Evolutionary conservation across 345 rosid genomes (phyloP), one percentile per base, ranked within the genome.

Genomic region (Salix arbutifolia): DNA sequence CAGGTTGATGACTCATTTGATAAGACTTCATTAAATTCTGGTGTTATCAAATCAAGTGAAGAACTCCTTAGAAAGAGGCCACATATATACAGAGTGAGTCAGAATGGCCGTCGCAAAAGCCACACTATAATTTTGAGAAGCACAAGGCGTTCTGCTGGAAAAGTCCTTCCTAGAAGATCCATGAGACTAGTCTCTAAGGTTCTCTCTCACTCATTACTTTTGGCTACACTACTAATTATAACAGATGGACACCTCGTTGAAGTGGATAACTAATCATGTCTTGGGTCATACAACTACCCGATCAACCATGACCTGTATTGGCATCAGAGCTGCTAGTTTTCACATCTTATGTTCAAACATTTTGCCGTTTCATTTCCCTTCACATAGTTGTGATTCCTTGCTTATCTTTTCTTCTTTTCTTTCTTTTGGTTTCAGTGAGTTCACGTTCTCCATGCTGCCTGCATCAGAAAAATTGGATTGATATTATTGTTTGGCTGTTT

Each of bases 151-250:
- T 77, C 72, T 30, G 26, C 75, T 66, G 79, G 70, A 65, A 79
- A 81, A 74, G 86, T 74, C 25, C 75, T 76, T 77, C 90, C 87
- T n/a, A 85, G 91, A 85, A 84, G 91, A 81, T 91, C 92, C 73
- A 84, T 46, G 84, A 86, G 88, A 78, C 90, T 87, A 74, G 85
- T 84, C 73, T 83, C 86, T 74, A 86, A 92, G 94, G 96, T 88
- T 70, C 61, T 58, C 60, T 69, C 74, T 79, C 56, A 65, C n/a
- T 16, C 72, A 46, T 77, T 50, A 13, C 60, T n/a, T 78, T 28
- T 71, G 40, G 33, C 28, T 21, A n/a, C 40, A 21, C 40, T 40
- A 67, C 71, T 50, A 19, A 30, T 61, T 56, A 46, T 48, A 26
- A 56, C 69, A 65, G 18, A 38, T 69, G 28, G 35, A 4, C 30